These are phyloP conservation scores for Melastoma malabathricum DNA, from an alignment of 345 rosid genomes.

Conservation along the genomic window DNA sequence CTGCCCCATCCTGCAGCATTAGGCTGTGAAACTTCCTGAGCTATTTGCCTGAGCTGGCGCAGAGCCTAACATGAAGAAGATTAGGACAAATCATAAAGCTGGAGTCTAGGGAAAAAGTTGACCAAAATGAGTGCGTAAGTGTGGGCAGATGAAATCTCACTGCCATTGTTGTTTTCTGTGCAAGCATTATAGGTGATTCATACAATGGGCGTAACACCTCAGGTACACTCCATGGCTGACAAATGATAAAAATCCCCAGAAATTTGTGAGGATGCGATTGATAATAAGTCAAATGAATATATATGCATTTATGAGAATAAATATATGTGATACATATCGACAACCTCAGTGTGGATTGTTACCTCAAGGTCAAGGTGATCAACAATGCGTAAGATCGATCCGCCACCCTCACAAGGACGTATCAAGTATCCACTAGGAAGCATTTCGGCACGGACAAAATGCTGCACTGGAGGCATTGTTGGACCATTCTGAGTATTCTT, in stretches of 20 bases:
- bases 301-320: too few relatives aligned
- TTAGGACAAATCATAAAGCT: too few relatives aligned
- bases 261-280: too few relatives aligned
- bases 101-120: too few relatives aligned
- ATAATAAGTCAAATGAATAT: too few relatives aligned
- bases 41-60: slow-evolving; percentile 89
- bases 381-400: slow-evolving; percentile 89
- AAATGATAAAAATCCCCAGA: too few relatives aligned
- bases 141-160: slow-evolving; percentile 22
- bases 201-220: slow-evolving; percentile 94
- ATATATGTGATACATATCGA: too few relatives aligned
- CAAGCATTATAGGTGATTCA: slow-evolving; percentile 90
- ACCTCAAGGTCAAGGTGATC: slow-evolving; percentile 99
- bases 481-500: slow-evolving; percentile 95
- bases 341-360: too few relatives aligned
- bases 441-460: slow-evolving; percentile 98
- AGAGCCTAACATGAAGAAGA: slow-evolving; percentile 36
- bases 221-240: slow-evolving; percentile 81
- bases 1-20: slow-evolving; percentile 86
- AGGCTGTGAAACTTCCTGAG: slow-evolving; percentile 82
- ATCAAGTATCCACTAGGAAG: slow-evolving; percentile 93
- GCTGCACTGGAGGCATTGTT: slow-evolving; percentile 89
- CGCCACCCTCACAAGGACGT: slow-evolving; percentile 98
- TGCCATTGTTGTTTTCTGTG: slow-evolving; percentile 95
- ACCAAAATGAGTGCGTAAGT: too few relatives aligned